phyloP scores from a whole-genome alignment of 805 yeast genomes.

The Teunomyces panamensis region DNA sequence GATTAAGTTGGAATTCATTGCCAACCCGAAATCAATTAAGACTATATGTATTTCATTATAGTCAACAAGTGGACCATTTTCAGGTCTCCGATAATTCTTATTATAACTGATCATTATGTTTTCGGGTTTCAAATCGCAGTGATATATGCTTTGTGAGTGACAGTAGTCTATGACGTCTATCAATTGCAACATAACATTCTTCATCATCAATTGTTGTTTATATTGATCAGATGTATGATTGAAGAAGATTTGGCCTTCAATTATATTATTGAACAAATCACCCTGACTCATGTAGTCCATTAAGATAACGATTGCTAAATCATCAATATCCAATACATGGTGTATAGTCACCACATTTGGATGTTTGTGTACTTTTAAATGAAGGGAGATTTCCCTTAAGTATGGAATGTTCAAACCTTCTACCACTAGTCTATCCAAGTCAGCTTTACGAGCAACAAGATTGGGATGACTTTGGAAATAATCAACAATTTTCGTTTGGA shows the following conservation, averaged over 20 bases:
- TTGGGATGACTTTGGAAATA: conserved; percentile 17
- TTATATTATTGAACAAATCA: conserved; percentile 83
- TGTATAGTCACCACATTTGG: conserved; percentile 76
- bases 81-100: conserved; percentile 20
- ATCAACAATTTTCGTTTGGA: conserved; percentile 23
- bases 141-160: conserved; percentile 30
- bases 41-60: conserved; percentile 53
- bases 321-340: conserved; percentile 61
- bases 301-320: conserved; percentile 58
- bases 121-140: conserved; percentile 44
- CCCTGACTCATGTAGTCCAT: conserved; percentile 87
- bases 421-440: conserved; percentile 22
- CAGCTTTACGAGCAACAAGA: conserved; percentile 15
- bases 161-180: conserved; percentile 37
- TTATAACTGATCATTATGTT: conserved; percentile 38
- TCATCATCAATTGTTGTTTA: conserved; percentile 43
- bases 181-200: conserved; percentile 40
- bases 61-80: conserved; percentile 21
- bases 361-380: conserved; percentile 71
- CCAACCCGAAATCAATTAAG: conserved; percentile 88
- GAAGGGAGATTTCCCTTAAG: conserved; percentile 69
- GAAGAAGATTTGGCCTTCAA: conserved; percentile 63
- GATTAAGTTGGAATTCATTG: conserved; percentile 56
- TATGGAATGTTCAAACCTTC: conserved; percentile 30
- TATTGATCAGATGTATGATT: conserved; percentile 48